These are phyloP conservation scores for Colletotrichum liriopes DNA, from an alignment of 2,329 filamentous ascomycete genomes.

Conservation along the genomic window DNA sequence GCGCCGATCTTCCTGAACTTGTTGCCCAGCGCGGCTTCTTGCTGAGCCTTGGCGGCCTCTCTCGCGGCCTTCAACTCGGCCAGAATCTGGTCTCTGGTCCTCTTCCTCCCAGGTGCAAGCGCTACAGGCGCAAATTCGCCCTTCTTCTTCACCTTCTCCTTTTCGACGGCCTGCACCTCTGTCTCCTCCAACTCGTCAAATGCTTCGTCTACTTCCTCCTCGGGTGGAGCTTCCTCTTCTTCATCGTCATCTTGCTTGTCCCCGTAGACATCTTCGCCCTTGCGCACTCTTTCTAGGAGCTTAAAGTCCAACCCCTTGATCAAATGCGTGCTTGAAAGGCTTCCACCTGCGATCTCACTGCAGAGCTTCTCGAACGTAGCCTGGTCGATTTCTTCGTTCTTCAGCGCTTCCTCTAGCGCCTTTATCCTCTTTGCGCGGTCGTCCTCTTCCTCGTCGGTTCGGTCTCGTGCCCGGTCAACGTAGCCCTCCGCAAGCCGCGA, in stretches of 20 bases:
- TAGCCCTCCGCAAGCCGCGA: conserved; percentile 86
- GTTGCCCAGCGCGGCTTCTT: conserved; percentile 68
- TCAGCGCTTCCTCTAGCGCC: conserved; percentile 85
- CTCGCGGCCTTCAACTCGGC: conserved; percentile 77
- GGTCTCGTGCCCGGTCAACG: conserved; percentile 81
- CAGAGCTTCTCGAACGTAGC: conserved; percentile 83
- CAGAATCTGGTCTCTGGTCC: conserved; percentile 77
- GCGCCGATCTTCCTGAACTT: conserved; percentile 77
- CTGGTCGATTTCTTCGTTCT: conserved; percentile 87
- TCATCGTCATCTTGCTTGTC: conserved; percentile 52
- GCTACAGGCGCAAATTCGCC: conserved; percentile 71
- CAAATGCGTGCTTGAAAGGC: conserved; percentile 85
- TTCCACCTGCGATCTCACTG: conserved; percentile 85
- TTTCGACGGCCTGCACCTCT: conserved; percentile 68
- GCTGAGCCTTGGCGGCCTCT: conserved; percentile 70
- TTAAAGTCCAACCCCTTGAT: conserved; percentile 94
- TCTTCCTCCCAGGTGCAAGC: conserved; percentile 70
- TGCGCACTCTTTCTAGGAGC: conserved; percentile 78
- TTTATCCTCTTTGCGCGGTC: conserved; percentile 77
- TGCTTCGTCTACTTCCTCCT: conserved; percentile 75
- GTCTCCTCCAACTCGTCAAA: conserved; percentile 71
- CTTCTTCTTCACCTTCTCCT: conserved; percentile 72
- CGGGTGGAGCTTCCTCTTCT: conserved; percentile 47
- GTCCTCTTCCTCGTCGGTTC: conserved; percentile 69
- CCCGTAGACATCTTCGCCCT: conserved; percentile 78